Percentiles rank a stretch among this genome's conserved stretches.
phyloP scores from a whole-genome alignment of 2,329 filamentous ascomycete genomes.

The Talaromyces sp. region DNA sequence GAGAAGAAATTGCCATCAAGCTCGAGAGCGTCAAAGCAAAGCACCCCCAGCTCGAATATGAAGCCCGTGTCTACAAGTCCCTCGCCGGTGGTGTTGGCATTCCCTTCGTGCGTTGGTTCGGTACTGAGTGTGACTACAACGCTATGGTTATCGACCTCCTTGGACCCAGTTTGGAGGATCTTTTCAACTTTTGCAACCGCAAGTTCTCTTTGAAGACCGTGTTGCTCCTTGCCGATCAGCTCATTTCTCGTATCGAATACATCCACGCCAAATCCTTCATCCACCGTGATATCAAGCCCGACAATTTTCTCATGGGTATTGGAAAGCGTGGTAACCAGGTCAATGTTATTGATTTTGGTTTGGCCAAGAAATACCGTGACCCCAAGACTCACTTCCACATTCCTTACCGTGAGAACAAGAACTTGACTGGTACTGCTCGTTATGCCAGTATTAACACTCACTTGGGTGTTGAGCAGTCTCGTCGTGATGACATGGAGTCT shows the following conservation, averaged over 20 bases:
- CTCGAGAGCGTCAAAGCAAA: slow-evolving; percentile 99
- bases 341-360: slow-evolving; percentile 98
- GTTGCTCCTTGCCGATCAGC: slow-evolving; percentile 90
- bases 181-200: slow-evolving; percentile 99
- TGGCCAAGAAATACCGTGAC: slow-evolving; percentile 99
- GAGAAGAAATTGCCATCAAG: slow-evolving; percentile 99
- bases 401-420: slow-evolving; percentile 99
- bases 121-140: slow-evolving; percentile 99
- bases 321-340: slow-evolving; percentile 99
- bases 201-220: slow-evolving; percentile 99
- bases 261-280: slow-evolving; percentile 99
- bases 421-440: slow-evolving; percentile 95
- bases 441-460: slow-evolving; percentile 99
- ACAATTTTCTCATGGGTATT: slow-evolving; percentile 99
- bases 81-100: slow-evolving; percentile 97
- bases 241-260: slow-evolving; percentile 99
- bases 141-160: slow-evolving; percentile 98
- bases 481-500: slow-evolving; percentile 99
- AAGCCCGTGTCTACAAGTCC: slow-evolving; percentile 82
- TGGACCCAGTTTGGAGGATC: slow-evolving; percentile 90
- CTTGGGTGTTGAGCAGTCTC: slow-evolving; percentile 96
- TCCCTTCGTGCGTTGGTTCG: slow-evolving; percentile 98
- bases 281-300: slow-evolving; percentile 99
- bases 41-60: slow-evolving; percentile 97
- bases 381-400: slow-evolving; percentile 99